Base-by-base conservation (phyloP, 768 basidiomycete genomes). In the Xerocomellus amylosporus region DNA sequence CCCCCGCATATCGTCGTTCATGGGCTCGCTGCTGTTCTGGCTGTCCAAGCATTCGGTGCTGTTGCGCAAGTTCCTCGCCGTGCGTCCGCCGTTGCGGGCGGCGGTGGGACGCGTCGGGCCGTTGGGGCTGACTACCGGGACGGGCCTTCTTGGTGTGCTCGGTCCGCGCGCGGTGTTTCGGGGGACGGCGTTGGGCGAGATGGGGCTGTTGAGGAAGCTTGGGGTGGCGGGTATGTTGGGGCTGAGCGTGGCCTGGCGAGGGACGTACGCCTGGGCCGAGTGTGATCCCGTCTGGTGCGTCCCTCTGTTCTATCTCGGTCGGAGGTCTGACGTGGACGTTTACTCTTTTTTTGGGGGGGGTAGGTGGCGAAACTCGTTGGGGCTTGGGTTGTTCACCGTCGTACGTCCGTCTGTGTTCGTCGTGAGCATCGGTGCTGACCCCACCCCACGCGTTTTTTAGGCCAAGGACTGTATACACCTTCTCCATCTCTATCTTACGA, bases 281-380 rank as follows among this genome's bases (percentile, higher is more conserved):
- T 77, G 78, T 41, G 88, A 90, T 67, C 88, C 88, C 14, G 84
- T 90, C 15, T 90, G 88, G 88, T 85, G 53, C 46, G 65, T 7
- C 47, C 8, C 2, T 30, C 26, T 30, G 20, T 5, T 42, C 43
- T 38, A 12, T 24, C 15, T 51, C 10, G 8, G 40, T 19, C 30
- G 15, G 8, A 0, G 15, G 20, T 20, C 51, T 59, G 33, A 63
- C 33, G 10, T 9, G 40, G n/a, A n/a, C n/a, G n/a, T n/a, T n/a
- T n/a, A n/a, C n/a, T n/a, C n/a, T n/a, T 17, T 14, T 12, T 17
- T 10, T 8, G 13, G 7, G 14, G 4, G 26, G 22, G 4, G 10
- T 22, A 78, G 77, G 76, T 81, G 87, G 87, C 75, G 88, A 47
- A 90, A 90, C 63, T 73, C 81, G 8, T 62, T 90, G 42, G 88